Percentiles rank a stretch among this genome's conserved stretches.
These are phyloP conservation scores for Epichloe coenophiala DNA, from an alignment of 2,329 filamentous ascomycete genomes.

Conservation along the genomic window DNA sequence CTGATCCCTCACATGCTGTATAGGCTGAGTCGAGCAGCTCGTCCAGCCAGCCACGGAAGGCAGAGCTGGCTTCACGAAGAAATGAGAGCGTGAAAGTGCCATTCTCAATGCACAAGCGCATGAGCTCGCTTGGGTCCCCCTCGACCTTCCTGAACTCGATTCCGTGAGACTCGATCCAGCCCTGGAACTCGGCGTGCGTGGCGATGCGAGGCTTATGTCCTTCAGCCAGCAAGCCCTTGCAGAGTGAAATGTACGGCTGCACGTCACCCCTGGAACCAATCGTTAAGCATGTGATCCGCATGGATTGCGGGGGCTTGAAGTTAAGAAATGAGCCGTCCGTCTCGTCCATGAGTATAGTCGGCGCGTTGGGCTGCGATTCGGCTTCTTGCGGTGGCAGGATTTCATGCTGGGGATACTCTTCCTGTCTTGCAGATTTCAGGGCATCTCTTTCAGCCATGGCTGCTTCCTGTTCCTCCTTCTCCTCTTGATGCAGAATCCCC, in stretches of 20 bases:
- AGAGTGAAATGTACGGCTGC: conserved; percentile 92
- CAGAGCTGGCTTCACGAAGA: conserved; percentile 69
- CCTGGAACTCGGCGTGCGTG: conserved; percentile 79
- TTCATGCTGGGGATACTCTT: conserved; percentile 37
- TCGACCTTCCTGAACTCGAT: conserved; percentile 84
- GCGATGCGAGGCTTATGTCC: conserved; percentile 81
- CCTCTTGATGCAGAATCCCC: conserved; percentile 50
- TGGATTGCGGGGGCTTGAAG: conserved; percentile 69
- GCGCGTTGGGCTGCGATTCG: conserved; percentile 39
- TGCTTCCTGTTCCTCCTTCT: conserved; percentile 55
- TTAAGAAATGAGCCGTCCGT: conserved; percentile 76
- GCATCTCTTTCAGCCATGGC: conserved; percentile 73
- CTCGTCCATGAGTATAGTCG: conserved; percentile 80
- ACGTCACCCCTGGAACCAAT: conserved; percentile 95
- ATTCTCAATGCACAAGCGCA: conserved; percentile 92
- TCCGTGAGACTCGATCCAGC: conserved; percentile 82
- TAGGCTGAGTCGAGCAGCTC: conserved; percentile 73
- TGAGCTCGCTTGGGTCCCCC: conserved; percentile 85
- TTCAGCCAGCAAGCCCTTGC: conserved; percentile 77
- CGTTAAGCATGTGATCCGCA: conserved; percentile 83
- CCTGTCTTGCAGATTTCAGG: conserved; percentile 57
- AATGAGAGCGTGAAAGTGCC: conserved; percentile 95
- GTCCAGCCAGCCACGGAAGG: conserved; percentile 92
- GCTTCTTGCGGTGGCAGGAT: conserved; percentile 33
- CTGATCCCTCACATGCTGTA: conserved; percentile 70